These are phyloP conservation scores for Oryza glumipatula DNA, from an alignment of 176 grass and related monocot genomes.

Conservation along the genomic window DNA sequence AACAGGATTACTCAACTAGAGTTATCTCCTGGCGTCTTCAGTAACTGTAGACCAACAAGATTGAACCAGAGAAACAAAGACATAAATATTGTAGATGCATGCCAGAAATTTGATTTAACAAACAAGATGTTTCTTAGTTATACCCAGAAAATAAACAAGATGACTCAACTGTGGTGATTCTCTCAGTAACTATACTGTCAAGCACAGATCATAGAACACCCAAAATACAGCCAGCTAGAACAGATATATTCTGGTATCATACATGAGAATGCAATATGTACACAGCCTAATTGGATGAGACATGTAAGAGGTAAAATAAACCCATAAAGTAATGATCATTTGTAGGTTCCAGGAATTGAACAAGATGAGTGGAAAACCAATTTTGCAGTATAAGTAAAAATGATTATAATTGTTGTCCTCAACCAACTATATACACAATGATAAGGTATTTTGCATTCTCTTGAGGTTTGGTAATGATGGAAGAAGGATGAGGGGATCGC, in stretches of 20 bases:
- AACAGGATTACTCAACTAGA: not conserved
- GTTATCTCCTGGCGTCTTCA: not conserved
- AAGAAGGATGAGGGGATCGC: not conserved
- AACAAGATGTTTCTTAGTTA: not conserved
- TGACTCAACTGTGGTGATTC: not conserved
- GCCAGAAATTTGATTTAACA: not conserved
- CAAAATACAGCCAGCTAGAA: not conserved
- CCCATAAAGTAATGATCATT: not conserved
- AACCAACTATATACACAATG: not conserved
- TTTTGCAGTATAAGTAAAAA: constrained; percentile 3
- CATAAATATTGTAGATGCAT: not conserved
- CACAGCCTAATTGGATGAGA: not conserved
- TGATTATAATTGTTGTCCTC: not conserved
- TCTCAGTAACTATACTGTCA: not conserved
- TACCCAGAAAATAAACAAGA: not conserved
- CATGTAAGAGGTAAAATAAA: not conserved
- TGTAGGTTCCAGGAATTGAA: constrained; percentile 10
- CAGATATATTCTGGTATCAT: not conserved
- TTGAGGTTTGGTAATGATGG: not conserved
- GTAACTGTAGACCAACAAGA: not conserved
- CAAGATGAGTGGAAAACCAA: not conserved
- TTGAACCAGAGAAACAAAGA: not conserved
- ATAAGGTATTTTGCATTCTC: not conserved
- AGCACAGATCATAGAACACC: not conserved
- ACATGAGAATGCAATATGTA: not conserved